Conservation (phyloP, 805 yeast species). For the Starmerella sirachaensis region DNA sequence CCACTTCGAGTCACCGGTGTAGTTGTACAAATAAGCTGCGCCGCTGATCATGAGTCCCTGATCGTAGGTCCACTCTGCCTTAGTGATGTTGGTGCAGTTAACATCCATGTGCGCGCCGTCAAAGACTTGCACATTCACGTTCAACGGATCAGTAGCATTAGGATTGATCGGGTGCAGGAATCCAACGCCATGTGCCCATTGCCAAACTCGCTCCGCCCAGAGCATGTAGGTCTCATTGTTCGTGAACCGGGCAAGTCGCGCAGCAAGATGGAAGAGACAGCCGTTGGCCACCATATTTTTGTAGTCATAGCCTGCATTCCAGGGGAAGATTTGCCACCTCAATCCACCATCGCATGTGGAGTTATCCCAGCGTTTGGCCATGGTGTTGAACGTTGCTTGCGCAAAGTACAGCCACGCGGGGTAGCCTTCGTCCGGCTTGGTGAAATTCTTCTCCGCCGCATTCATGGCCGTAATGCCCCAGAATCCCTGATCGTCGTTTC, state of each 20-base stretch:
- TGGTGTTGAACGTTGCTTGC: constrained; percentile 82
- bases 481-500: constrained; percentile 95
- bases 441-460: constrained; percentile 81
- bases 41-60: constrained; percentile 72
- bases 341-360: constrained; percentile 72
- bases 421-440: constrained; percentile 42
- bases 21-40: constrained; percentile 65
- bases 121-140: constrained; percentile 19
- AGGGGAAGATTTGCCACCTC: constrained; percentile 90
- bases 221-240: constrained; percentile 60
- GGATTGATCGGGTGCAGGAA: constrained; percentile 34
- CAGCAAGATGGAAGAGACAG: constrained; percentile 73
- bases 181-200: constrained; percentile 56
- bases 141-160: constrained; percentile 30
- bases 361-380: constrained; percentile 80
- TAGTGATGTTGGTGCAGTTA: constrained; percentile 51
- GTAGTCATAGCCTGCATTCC: constrained; percentile 91
- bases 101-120: constrained; percentile 32
- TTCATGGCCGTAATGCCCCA: constrained; percentile 92
- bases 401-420: constrained; percentile 63
- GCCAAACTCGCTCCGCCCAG: constrained; percentile 64
- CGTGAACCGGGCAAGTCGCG: constrained; percentile 75
- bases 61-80: constrained; percentile 74
- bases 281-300: constrained; percentile 90
- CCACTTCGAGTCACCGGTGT: constrained; percentile 60